Conservation (phyloP, 208 protist species). For the Trypanosoma avium region DNA sequence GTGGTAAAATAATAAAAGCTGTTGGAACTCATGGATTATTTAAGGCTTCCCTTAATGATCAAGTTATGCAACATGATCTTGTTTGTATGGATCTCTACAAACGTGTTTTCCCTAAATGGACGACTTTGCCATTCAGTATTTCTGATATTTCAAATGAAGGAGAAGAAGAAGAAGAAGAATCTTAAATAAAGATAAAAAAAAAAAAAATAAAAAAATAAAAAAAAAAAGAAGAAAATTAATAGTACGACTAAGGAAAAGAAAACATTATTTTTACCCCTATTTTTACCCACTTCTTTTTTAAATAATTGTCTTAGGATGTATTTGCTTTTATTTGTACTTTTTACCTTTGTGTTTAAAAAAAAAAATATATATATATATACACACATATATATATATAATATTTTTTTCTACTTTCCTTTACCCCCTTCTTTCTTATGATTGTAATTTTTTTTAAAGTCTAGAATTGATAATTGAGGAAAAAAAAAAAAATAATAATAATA, state of each 20-base stretch:
- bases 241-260: conserved; percentile 10
- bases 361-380: no score
- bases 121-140: conserved; percentile 76
- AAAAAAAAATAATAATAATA: no score
- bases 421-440: conserved; percentile 2
- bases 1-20: conserved; percentile 94
- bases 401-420: conserved; percentile 9
- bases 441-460: no score
- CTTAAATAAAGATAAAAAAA: conserved; percentile 18
- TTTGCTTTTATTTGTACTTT: no score
- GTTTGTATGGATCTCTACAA: conserved; percentile 98
- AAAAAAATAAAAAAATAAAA: conserved; percentile 20
- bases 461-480: no score
- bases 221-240: conserved; percentile 16
- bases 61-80: conserved; percentile 94
- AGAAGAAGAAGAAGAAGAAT: conserved; percentile 45
- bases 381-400: no score
- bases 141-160: conserved; percentile 54
- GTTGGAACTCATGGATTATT: conserved; percentile 97
- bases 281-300: conserved; percentile 1
- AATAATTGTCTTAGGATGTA: no score
- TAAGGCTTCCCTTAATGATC: conserved; percentile 95
- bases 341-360: no score
- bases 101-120: conserved; percentile 95
- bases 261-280: conserved; percentile 14